Evolutionary conservation across 2,329 filamentous ascomycete species (phyloP), one percentile per base, ranked within the genome.

Genomic region (Curvularia sp.): DNA sequence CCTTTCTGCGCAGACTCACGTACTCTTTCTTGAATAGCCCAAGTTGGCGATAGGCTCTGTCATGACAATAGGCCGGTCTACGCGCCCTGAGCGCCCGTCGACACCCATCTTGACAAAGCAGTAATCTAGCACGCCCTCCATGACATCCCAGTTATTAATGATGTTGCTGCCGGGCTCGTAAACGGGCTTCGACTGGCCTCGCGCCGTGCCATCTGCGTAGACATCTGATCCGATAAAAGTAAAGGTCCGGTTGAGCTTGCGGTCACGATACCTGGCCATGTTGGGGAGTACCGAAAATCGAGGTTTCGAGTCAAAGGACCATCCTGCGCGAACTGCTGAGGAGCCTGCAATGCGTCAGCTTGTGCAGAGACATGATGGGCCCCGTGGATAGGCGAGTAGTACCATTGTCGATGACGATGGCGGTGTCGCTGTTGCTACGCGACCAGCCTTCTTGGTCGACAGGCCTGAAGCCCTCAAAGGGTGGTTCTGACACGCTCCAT

Each of bases 391-490:
- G 18, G 27, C 39, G 47, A 19, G 32, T 9, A 43, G 46, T 80
- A 96, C 93, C 95, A 89, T 97, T 97, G 81, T 99, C 95, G 74
- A 99, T 98, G 62, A 99, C 91, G 72, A 99, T 97, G 49, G 93
- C 92, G 50, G 88, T 90, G 53, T 79, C 74, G 42, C 70, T 63
- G 38, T 71, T 83, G 59, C 91, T 93, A 66, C 85, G 83, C 69
- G 86, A 83, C 72, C 90, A 93, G 47, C 90, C 91, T 70, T 94
- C 89, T 8, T 82, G 80, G 68, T 87, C 83, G 46, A 84, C 78
- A 50, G 83, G 78, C 42, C 82, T 82, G 71, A 83, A 84, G 60
- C 86, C 86, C 67, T 83, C 83, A 74, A 88, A 89, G 1, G 86
- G 86, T 47, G 83, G 85, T 34, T 89, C 86, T 57, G 79, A 81